Percentiles rank a stretch among this genome's conserved stretches.
Evolutionary conservation across 306 rosid species (phyloP).

Genomic region (Acmispon strigosus): DNA sequence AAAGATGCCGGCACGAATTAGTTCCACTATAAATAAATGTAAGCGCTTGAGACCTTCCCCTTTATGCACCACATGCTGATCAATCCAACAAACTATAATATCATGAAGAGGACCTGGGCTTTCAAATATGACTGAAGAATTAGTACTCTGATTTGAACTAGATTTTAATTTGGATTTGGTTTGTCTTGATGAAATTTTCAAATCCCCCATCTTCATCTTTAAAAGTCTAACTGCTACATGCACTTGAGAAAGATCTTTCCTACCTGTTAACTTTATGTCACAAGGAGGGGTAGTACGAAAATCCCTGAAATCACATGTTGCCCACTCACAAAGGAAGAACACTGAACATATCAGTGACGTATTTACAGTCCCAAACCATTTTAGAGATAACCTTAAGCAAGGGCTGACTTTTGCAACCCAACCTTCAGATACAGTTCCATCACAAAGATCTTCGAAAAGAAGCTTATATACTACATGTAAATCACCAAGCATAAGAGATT

Average conservation of each 20-base stretch:
- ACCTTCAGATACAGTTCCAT: conserved; percentile 50
- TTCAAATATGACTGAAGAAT: conserved; percentile 48
- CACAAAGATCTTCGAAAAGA: conserved; percentile 75
- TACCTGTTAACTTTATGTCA: conserved; percentile 68
- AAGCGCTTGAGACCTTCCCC: conserved; percentile 78
- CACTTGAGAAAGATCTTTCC: conserved; percentile 79
- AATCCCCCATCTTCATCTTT: conserved; percentile 58
- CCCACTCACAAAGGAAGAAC: conserved; percentile 96
- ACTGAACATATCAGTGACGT: conserved; percentile 60
- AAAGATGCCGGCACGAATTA: conserved; percentile 72
- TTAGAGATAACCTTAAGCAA: conserved; percentile 76
- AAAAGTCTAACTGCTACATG: conserved; percentile 67
- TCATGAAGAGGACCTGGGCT: conserved; percentile 96
- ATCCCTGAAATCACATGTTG: conserved; percentile 90
- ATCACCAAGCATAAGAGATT: conserved; percentile 74
- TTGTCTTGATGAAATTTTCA: conserved; percentile 34
- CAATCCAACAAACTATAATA: conserved; percentile 94
- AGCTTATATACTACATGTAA: conserved; percentile 49
- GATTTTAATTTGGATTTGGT: conserved; percentile 33
- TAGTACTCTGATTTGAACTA: conserved; percentile 27
- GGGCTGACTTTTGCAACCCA: conserved; percentile 81
- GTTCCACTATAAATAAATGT: conserved; percentile 73
- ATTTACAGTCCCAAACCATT: conserved; percentile 66
- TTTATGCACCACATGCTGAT: conserved; percentile 79
- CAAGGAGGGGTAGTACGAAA: conserved; percentile 50